Base-by-base conservation (phyloP, 768 basidiomycete genomes). In the Mycena pura region DNA sequence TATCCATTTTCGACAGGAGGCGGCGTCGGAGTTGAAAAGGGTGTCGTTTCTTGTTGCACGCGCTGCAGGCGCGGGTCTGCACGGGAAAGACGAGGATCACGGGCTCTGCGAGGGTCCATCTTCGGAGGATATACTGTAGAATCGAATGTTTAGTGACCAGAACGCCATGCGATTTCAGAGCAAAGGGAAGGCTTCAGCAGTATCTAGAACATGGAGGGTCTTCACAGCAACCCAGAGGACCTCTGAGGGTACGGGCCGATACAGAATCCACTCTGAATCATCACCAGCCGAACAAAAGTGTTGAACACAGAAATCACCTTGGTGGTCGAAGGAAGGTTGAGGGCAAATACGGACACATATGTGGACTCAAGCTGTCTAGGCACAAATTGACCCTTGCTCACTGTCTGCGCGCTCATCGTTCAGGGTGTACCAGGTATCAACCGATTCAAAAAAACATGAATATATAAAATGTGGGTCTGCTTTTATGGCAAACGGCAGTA, bases 231-330 rank as follows among this genome's bases (percentile, higher is more conserved):
- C 88, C 90, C 89, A 76, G 79, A 63, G 65, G 62, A 57, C 52
- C 68, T 61, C 53, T 59, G 57, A 65, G 53, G 69, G 73, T 66
- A 74, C 76, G 82, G 90, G 85, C 93, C 82, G 79, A 84, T 90
- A 74, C 77, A 89, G 92, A 79, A 87, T 92, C 92, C 92, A 94
- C 92, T 94, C 92, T 91, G 88, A 90, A 85, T 94, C 91, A 93
- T 94, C 92, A 74, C 73, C 29, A 67, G 65, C 55, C 50, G 38
- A 31, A 40, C 49, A 17, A 47, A 19, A 47, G 52, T 50, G 52
- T 21, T 38, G 29, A 44, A 32, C 46, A 29, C 15, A 48, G 34
- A 47, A 67, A 56, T 60, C 59, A 55, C 52, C 45, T 65, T 40
- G 29, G 21, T 8, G 25, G 15, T 25, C 36, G 38, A n/a, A n/a